A percentile compares a stretch with the other conserved stretches of the same genome.
These are phyloP conservation scores for Crithidia thermophila DNA, from an alignment of 208 protist genomes.

Conservation along the genomic window DNA sequence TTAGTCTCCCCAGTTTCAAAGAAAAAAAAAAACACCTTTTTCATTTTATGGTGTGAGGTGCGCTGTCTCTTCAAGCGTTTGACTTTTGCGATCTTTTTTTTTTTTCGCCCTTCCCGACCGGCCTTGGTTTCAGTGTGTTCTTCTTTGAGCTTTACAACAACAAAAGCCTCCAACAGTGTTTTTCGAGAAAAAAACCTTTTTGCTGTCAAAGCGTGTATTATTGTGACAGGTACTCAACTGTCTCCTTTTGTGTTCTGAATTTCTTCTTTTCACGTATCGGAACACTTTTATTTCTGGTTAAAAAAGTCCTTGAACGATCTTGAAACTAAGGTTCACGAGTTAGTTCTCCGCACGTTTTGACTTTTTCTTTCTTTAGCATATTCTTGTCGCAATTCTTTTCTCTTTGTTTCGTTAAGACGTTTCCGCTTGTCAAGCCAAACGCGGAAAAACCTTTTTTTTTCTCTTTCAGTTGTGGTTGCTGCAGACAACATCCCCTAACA, in stretches of 20 bases:
- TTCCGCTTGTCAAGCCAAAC: no score
- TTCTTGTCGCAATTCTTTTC: neutral
- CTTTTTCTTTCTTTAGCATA: neutral
- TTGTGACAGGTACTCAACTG: no score
- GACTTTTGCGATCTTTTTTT: conserved; percentile 14
- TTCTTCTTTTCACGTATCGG: no score
- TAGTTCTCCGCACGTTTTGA: neutral
- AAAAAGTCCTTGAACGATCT: no score
- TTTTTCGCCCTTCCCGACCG: neutral
- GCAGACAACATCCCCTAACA: neutral
- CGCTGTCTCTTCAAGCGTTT: neutral
- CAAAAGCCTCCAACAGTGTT: neutral
- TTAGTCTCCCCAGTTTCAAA: neutral
- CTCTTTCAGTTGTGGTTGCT: no score
- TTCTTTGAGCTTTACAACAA: neutral
- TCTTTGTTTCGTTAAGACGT: conserved; percentile 2
- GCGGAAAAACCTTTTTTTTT: conserved; percentile 28
- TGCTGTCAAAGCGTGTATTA: no score
- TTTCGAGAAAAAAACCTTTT: no score
- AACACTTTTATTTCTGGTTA: no score
- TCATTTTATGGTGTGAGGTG: neutral
- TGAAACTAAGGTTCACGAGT: no score
- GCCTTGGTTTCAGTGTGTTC: neutral
- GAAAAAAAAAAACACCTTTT: conserved; percentile 2
- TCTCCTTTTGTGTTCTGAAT: no score